These are phyloP conservation scores for Trichoderma semiorbis DNA, from an alignment of 2,329 filamentous ascomycete species.

Conservation along the genomic window DNA sequence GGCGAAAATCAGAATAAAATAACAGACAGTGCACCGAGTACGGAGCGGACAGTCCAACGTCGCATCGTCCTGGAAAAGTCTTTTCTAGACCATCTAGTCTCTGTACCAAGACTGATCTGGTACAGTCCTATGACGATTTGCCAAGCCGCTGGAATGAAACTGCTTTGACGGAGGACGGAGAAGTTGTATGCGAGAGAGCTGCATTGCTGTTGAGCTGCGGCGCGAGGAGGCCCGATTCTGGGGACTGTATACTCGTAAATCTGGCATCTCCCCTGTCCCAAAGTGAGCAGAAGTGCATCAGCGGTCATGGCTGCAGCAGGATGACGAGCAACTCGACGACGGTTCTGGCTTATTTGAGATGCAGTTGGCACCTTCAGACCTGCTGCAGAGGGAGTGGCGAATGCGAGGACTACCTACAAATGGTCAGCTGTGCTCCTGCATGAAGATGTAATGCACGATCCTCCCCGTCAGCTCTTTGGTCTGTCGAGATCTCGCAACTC, in stretches of 20 bases:
- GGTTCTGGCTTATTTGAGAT: neutral
- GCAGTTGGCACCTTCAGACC: neutral
- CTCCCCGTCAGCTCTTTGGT: neutral
- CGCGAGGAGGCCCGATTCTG: neutral
- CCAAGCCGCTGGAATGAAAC: neutral
- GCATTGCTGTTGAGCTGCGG: neutral
- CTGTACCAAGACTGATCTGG: neutral
- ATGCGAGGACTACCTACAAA: neutral
- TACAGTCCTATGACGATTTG: neutral
- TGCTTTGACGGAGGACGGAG: neutral
- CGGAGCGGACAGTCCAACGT: neutral
- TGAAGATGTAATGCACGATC: slow-evolving; percentile 7
- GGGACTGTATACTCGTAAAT: neutral
- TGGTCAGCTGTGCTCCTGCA: slow-evolving; percentile 14
- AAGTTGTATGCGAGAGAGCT: neutral
- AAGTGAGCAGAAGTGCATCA: neutral
- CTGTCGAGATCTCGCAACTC: neutral
- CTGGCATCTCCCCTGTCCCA: slow-evolving; percentile 8
- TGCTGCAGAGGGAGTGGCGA: neutral
- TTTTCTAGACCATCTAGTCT: neutral
- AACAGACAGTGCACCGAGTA: slow-evolving; percentile 7
- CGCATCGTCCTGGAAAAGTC: neutral
- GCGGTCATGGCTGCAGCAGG: neutral
- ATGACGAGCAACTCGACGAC: neutral
- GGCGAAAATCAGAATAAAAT: neutral